phyloP scores from a whole-genome alignment of 2,329 filamentous ascomycete species.

The Colletotrichum kahawae region DNA sequence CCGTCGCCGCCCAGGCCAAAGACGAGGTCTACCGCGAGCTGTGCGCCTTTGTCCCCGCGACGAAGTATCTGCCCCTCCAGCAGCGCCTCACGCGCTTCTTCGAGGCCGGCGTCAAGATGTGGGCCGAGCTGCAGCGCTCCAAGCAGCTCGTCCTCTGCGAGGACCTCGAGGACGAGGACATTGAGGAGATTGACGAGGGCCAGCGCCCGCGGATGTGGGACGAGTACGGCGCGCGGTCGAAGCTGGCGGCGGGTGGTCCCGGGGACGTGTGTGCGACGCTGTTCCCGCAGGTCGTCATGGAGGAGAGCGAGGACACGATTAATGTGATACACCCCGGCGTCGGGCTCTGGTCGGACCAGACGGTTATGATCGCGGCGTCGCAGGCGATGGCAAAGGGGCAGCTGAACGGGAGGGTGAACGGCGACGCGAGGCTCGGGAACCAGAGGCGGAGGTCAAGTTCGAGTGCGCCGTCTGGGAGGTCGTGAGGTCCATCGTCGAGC shows the following conservation, averaged over 20 bases:
- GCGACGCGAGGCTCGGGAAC: not conserved
- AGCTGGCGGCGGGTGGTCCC: not conserved
- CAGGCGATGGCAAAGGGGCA: not conserved
- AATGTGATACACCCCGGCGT: conserved; percentile 28
- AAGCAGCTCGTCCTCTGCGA: conserved; percentile 29
- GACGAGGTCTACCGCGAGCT: conserved; percentile 3
- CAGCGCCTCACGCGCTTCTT: conserved; percentile 20
- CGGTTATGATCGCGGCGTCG: not conserved
- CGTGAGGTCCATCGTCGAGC: not conserved
- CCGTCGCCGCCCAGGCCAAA: not conserved
- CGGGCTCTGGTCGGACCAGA: conserved; percentile 28
- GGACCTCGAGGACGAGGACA: conserved; percentile 13
- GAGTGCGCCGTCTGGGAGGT: not conserved
- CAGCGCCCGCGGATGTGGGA: conserved; percentile 24
- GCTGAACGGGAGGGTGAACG: not conserved
- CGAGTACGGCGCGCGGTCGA: conserved; percentile 20
- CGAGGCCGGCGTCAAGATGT: conserved; percentile 27
- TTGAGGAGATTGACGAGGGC: conserved; percentile 22
- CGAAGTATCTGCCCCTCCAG: not conserved
- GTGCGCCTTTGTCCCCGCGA: not conserved
- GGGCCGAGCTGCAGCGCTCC: conserved; percentile 29
- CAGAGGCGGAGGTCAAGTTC: not conserved
- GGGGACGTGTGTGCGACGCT: conserved; percentile 19
- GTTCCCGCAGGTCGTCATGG: conserved; percentile 30
- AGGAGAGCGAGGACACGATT: conserved; percentile 18